Base-by-base conservation (phyloP, 2,329 filamentous ascomycete species). In the Reticulascus tulasneorum region DNA sequence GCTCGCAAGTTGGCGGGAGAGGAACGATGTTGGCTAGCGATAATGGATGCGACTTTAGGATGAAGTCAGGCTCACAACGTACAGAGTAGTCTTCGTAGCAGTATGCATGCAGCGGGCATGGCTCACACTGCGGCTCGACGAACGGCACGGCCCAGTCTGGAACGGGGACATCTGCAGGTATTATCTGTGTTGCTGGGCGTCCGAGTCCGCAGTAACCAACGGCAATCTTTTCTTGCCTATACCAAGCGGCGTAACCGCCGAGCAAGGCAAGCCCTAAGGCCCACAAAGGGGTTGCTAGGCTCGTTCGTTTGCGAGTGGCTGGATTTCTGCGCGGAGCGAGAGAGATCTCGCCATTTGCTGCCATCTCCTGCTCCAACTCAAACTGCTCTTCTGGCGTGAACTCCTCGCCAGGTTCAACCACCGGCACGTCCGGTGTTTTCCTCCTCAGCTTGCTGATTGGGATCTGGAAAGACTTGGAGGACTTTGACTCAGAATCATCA, bases 131-230 rank as follows among this genome's bases (percentile, higher is more conserved):
- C 10, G 91, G 91, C 50, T 82, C 77, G 20, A 88, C 71, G 6
- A 90, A 63, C 9, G 79, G 69, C 32, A 79, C 70, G 8, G 86
- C 71, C 71, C 80, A 86, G 29, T 86, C 79, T 4, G 91, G 90
- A 13, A 95, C 60, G 1, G 66, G 63, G 23, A 71, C 50, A 17
- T 72, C 60, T 9, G 59, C 55, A 9, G 73, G 72, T 13, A 78
- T 57, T 20, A 79, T 54, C 46, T 67, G 54, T 21, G 63, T 67
- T 3, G 71, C 76, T 30, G 78, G 69, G 35, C 82, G 77, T 17
- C 85, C 93, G 35, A 94, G 76, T 10, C 90, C 89, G 56, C 93
- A 98, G 56, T 94, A 98, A 22, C 94, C 93, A 15, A 97, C 87
- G 12, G 87, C 84, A n/a, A 95, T 69, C 71, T 97, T 97, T 62